These are phyloP conservation scores for Heritiera littoralis DNA, from an alignment of 345 rosid species.

Conservation along the genomic window DNA sequence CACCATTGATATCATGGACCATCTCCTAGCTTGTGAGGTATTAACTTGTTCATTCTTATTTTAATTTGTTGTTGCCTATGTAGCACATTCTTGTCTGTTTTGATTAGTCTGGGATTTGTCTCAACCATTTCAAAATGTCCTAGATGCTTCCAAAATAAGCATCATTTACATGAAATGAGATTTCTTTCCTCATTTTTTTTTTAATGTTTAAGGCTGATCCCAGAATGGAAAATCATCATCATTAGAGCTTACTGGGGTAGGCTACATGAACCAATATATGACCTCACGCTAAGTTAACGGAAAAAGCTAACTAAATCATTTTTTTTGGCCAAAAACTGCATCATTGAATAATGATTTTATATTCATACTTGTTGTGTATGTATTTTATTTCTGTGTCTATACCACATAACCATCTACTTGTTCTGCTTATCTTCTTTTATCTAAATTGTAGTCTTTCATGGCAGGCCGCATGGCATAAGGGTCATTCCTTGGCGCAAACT, in stretches of 20 bases:
- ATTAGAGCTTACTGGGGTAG: no score
- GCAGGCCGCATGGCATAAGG: slow-evolving; percentile 99
- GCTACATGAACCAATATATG: no score
- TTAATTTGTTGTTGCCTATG: not conserved
- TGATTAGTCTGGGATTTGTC: not conserved
- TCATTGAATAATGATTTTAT: not conserved
- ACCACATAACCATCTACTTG: not conserved
- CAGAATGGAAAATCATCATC: not conserved
- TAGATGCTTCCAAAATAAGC: not conserved
- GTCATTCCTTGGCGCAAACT: slow-evolving; percentile 97
- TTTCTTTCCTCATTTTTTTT: not conserved
- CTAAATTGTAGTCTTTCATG: slow-evolving; percentile 36
- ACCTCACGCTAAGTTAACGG: no score
- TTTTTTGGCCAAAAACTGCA: not conserved
- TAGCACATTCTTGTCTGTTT: slow-evolving; percentile 5
- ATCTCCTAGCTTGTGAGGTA: slow-evolving; percentile 97
- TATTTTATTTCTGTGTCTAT: not conserved
- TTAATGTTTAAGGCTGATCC: not conserved
- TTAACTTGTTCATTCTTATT: not conserved
- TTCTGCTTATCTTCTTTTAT: slow-evolving; percentile 9
- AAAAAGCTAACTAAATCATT: no score
- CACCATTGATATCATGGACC: slow-evolving; percentile 90
- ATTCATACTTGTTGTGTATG: not conserved
- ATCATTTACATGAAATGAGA: not conserved
- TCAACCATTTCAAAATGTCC: slow-evolving; percentile 1